Conservation (phyloP, 306 rosid species). For the Casuarina glauca region DNA sequence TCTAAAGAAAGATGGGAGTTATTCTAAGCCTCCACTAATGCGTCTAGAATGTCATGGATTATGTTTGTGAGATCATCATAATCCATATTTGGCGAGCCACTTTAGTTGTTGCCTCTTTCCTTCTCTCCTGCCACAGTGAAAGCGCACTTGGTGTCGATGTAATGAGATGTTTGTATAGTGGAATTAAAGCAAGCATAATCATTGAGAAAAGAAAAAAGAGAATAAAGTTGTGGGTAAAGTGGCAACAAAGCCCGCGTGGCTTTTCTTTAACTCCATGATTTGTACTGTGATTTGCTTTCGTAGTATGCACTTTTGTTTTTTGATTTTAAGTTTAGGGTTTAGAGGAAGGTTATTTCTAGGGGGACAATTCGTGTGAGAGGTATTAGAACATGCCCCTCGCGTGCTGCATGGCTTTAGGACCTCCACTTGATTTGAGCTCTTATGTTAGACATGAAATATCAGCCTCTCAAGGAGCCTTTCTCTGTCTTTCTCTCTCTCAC, state of each 20-base stretch:
- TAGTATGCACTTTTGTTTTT: background rate
- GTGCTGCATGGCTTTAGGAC: background rate
- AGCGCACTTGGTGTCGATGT: slow-evolving; percentile 42
- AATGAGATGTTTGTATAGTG: slow-evolving; percentile 38
- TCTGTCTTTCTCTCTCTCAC: too few relatives aligned
- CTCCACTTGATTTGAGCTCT: too few relatives aligned
- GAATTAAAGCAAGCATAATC: slow-evolving; percentile 31
- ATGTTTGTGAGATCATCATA: slow-evolving; percentile 13
- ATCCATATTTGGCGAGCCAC: slow-evolving; percentile 32
- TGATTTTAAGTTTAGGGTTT: too few relatives aligned
- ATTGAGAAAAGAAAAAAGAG: slow-evolving; percentile 32
- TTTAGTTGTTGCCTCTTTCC: slow-evolving; percentile 14
- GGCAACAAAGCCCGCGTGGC: slow-evolving; percentile 44
- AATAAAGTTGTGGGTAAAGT: slow-evolving; percentile 44
- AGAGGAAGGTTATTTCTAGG: background rate
- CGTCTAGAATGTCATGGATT: too few relatives aligned
- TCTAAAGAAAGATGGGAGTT: background rate
- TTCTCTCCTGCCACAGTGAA: slow-evolving; percentile 36
- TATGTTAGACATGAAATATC: too few relatives aligned
- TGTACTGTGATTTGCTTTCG: slow-evolving; percentile 13
- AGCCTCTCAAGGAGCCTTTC: too few relatives aligned
- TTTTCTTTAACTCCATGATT: slow-evolving; percentile 45
- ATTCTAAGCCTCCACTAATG: too few relatives aligned
- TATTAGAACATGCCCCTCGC: background rate
- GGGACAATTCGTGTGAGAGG: background rate